These are phyloP conservation scores for Trypanosoma cruzi DNA, from an alignment of 208 protist species.

Conservation along the genomic window DNA sequence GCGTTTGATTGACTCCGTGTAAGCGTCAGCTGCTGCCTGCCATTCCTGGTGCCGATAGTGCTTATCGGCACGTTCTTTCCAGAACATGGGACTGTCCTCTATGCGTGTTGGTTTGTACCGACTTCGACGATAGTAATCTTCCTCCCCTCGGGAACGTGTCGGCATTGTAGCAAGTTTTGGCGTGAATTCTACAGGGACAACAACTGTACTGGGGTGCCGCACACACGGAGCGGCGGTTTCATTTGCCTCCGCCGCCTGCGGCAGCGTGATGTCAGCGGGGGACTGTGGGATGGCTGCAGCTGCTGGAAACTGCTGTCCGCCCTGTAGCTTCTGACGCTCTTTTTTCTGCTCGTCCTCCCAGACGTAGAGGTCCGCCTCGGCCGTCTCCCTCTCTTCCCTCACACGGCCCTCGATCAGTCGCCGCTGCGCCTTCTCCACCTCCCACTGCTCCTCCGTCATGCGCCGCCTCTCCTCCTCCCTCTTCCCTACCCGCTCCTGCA, in stretches of 20 bases:
- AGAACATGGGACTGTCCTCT: conserved; percentile 94
- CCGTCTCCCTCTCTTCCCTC: conserved; percentile 59
- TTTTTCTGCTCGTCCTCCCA: conserved; percentile 62
- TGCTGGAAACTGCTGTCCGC: background rate
- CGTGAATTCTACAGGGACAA: conserved; percentile 87
- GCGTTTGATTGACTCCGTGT: conserved; percentile 93
- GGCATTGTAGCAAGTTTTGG: conserved; percentile 80
- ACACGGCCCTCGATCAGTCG: conserved; percentile 74
- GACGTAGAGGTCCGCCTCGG: conserved; percentile 67
- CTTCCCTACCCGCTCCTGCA: conserved; percentile 67
- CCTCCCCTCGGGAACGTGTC: conserved; percentile 85
- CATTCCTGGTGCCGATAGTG: conserved; percentile 76
- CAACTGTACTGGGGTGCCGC: conserved; percentile 72
- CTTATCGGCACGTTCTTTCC: conserved; percentile 89
- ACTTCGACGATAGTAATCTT: conserved; percentile 92
- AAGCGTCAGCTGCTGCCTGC: conserved; percentile 81
- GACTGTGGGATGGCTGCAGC: background rate
- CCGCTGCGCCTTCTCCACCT: conserved; percentile 85
- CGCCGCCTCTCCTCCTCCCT: conserved; percentile 81
- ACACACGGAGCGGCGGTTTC: conserved; percentile 37
- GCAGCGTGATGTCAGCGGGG: conserved; percentile 20
- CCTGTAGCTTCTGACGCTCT: conserved; percentile 2
- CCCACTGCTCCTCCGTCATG: conserved; percentile 90
- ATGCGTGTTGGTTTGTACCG: conserved; percentile 91
- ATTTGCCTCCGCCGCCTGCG: background rate